Percentiles rank a stretch among this genome's conserved stretches.
phyloP scores from a whole-genome alignment of 2,329 filamentous ascomycete species.

The Pestalotiopsis fici region DNA sequence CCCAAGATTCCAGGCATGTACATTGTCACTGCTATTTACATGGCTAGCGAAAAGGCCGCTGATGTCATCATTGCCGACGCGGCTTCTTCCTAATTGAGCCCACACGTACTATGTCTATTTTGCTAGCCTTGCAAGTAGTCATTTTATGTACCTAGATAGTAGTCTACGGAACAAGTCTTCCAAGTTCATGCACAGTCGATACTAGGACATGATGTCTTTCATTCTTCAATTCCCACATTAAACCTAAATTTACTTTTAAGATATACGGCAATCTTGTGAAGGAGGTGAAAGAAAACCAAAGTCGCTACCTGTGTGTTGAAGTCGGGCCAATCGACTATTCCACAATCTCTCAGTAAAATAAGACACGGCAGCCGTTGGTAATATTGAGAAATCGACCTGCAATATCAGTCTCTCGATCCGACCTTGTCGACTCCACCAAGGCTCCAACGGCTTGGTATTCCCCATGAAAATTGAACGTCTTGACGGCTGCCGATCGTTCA shows the following conservation, averaged over 20 bases:
- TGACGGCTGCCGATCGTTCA: neutral
- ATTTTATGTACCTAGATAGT: neutral
- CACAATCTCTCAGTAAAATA: no score
- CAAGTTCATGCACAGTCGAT: neutral
- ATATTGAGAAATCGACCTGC: no score
- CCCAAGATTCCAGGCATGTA: constrained; percentile 46
- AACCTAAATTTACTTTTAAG: neutral
- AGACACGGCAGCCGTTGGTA: no score
- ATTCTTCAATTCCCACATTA: neutral
- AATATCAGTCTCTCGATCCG: neutral
- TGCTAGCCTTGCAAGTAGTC: no score
- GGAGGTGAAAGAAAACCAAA: no score
- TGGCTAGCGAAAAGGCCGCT: constrained; percentile 62
- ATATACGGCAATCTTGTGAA: neutral
- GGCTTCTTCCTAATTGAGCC: neutral
- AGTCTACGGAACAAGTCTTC: no score
- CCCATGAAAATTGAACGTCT: neutral
- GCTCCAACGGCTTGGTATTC: neutral
- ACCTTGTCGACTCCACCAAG: neutral
- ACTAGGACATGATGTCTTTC: neutral
- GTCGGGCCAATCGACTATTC: no score
- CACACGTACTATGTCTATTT: no score
- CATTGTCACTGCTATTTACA: constrained; percentile 49
- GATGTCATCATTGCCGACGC: constrained; percentile 45
- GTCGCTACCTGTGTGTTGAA: no score